phyloP scores from a whole-genome alignment of 1,284 basidiomycete genomes.

The Ustilago loliicola region DNA sequence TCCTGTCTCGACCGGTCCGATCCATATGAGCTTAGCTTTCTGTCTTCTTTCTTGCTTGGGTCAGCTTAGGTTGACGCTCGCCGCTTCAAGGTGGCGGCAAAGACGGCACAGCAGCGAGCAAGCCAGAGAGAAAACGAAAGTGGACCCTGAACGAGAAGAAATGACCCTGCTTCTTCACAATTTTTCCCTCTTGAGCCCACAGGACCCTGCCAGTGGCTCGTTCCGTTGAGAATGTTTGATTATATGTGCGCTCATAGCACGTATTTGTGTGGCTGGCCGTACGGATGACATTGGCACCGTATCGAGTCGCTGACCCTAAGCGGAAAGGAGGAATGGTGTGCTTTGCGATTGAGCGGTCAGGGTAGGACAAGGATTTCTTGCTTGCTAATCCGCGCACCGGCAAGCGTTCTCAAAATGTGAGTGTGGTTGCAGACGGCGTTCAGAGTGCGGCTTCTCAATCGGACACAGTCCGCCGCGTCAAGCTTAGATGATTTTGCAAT shows the following conservation, averaged over 20 bases:
- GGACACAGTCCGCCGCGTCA: constrained; percentile 22
- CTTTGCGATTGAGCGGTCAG: constrained; percentile 2
- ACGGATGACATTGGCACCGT: background rate
- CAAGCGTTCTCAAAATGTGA: background rate
- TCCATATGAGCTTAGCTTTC: no score
- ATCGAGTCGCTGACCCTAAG: constrained; percentile 24
- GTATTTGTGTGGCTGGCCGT: background rate
- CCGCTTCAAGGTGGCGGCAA: constrained; percentile 8
- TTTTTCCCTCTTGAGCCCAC: background rate
- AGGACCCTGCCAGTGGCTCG: background rate
- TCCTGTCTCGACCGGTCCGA: constrained; percentile 30
- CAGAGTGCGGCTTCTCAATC: background rate
- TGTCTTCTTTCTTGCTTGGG: constrained; percentile 3
- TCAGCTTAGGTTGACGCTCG: constrained; percentile 33
- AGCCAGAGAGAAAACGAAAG: background rate
- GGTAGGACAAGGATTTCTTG: constrained; percentile 8
- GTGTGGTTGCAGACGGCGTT: constrained; percentile 19
- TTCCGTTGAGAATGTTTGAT: no score
- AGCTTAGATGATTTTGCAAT: constrained; percentile 2
- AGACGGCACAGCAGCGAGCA: constrained; percentile 10
- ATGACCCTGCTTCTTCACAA: background rate
- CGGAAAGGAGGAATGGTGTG: constrained; percentile 26
- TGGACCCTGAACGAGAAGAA: constrained; percentile 39
- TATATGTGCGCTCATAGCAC: no score
- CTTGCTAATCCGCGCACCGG: constrained; percentile 39